A percentile compares a stretch with the other conserved stretches of the same genome.
These are phyloP conservation scores for Aspergillus puulaauensis DNA, from an alignment of 2,329 filamentous ascomycete genomes.

Conservation along the genomic window DNA sequence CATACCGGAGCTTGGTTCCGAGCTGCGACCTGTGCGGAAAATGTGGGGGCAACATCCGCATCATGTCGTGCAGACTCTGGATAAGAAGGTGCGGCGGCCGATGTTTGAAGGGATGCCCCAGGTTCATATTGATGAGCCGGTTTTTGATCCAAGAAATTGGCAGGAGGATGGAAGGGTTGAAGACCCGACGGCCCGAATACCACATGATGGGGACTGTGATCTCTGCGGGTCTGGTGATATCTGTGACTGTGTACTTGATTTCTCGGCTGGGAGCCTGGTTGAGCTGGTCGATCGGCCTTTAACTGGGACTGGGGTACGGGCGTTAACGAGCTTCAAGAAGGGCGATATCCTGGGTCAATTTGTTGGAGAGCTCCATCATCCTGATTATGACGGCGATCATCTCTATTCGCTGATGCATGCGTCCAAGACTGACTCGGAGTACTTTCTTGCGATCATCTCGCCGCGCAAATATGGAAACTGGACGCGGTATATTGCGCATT, in stretches of 20 bases:
- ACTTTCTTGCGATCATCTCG: conserved; percentile 12
- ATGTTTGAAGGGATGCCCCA: conserved; percentile 13
- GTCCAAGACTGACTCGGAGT: neutral
- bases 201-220: conserved; percentile 17
- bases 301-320: conserved; percentile 32
- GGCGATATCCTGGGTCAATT: conserved; percentile 20
- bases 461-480: conserved; percentile 31
- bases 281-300: conserved; percentile 30
- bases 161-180: neutral
- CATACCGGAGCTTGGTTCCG: conserved; percentile 5
- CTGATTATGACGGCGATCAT: conserved; percentile 3
- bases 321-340: conserved; percentile 24
- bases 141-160: conserved; percentile 13
- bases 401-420: conserved; percentile 21
- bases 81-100: conserved; percentile 6
- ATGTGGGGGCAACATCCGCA: conserved; percentile 17
- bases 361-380: conserved; percentile 22
- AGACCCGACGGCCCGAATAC: conserved; percentile 18
- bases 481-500: conserved; percentile 39
- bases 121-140: conserved; percentile 12
- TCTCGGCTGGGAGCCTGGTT: conserved; percentile 22
- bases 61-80: conserved; percentile 7
- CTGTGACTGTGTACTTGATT: conserved; percentile 23
- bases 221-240: conserved; percentile 13
- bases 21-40: neutral